phyloP scores from a whole-genome alignment of 1,139 yeast genomes.

The Saccharomyces pastorianus region DNA sequence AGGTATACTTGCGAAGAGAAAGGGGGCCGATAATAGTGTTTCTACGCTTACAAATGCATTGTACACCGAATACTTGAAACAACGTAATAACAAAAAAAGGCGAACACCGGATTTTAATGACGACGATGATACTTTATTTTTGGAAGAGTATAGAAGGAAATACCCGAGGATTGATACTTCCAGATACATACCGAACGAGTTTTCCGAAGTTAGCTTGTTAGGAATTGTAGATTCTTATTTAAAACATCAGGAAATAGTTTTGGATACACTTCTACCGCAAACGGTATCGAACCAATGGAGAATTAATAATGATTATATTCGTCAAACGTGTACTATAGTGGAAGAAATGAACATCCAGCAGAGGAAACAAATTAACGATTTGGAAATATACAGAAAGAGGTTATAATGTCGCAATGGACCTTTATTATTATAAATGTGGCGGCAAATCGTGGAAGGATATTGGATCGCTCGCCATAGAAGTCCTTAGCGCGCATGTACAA shows the following conservation, averaged over 20 bases:
- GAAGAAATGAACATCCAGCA: slow-evolving; percentile 10
- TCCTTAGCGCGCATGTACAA: neutral
- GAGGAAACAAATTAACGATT: slow-evolving; percentile 12
- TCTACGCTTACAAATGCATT: neutral
- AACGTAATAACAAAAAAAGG: neutral
- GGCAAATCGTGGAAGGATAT: neutral
- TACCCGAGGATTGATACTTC: slow-evolving; percentile 11
- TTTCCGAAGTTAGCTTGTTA: neutral
- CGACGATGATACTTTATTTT: slow-evolving; percentile 6
- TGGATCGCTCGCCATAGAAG: neutral
- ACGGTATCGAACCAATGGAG: slow-evolving; percentile 28
- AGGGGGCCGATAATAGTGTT: neutral
- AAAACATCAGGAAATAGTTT: slow-evolving; percentile 21
- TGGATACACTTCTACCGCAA: slow-evolving; percentile 15
- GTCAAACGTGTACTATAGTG: slow-evolving; percentile 6
- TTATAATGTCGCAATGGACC: neutral
- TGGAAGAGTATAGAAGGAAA: slow-evolving; percentile 6
- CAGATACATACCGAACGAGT: slow-evolving; percentile 6
- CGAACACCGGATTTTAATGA: slow-evolving; percentile 1
- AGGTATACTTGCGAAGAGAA: neutral
- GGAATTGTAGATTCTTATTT: slow-evolving; percentile 19
- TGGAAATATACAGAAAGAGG: slow-evolving; percentile 10
- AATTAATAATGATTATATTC: slow-evolving; percentile 19
- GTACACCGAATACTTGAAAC: slow-evolving; percentile 3
- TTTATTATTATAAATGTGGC: neutral